Evolutionary conservation across 257 asterid genomes (phyloP), one percentile per base, ranked within the genome.

Genomic region (Cruciata laevipes): DNA sequence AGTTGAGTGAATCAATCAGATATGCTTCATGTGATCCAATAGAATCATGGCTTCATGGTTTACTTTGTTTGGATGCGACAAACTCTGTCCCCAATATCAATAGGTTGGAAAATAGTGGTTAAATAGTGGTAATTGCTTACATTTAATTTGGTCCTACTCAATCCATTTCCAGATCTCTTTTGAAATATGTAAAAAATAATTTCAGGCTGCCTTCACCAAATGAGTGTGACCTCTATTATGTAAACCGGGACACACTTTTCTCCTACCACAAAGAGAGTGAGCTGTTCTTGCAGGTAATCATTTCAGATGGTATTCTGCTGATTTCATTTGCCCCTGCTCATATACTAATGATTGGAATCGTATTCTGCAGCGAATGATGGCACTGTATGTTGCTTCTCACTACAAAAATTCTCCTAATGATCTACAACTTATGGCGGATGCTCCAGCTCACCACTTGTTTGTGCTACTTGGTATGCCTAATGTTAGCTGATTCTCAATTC

Each of bases 401-500:
- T 93, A 88, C 83, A 93, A 90, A 78, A 90, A 90, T 74, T 85
- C 96, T 70, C 99, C 99, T 58, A 86, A 90, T 79, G 97, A 90
- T 83, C 73, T 93, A 75, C 99, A 88, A 76, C 74, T 93, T 79
- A 88, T 93, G 91, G 97, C 99, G 53, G 99, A 93, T 88, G 97
- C 97, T 79, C 99, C 99, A 3, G 97, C 97, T 31, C 97, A 93
- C 85, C 97, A 88, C 80, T 84, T 93, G 85, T 93, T 93, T 87
- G 99, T 90, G 78, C 82, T 93, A 71, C 95, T 90, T 79, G 99
- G 98, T 91, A 87, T 62, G 21, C 21, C 33, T 69, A 69, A 57
- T 60, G 14, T 55, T 69, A 32, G 37, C 31, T 65, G 38, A 37
- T 64, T 11, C 67, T 49, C 31, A 63, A 37, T 32, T 16, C 40